Evolutionary conservation across 495 filamentous ascomycete genomes (phyloP), one percentile per base, ranked within the genome.

Genomic region (Penicillium antarcticum): DNA sequence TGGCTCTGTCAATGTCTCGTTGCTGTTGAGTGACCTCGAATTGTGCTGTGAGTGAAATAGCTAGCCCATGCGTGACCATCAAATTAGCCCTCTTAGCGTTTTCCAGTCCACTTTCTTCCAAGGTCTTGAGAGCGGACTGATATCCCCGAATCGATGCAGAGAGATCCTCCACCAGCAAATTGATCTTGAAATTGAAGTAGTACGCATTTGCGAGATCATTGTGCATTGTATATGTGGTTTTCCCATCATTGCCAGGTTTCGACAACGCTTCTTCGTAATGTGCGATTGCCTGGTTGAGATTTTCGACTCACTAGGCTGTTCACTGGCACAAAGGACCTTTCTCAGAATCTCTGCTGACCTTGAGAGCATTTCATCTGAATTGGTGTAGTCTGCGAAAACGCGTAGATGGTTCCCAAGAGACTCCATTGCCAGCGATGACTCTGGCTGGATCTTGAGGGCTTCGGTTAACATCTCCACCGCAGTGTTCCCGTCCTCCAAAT

Each of bases 21-120:
- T 37, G 45, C 33, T 48, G 45, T 23, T 48, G 31, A 19, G 45
- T 48, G 16, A 48, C 33, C 33, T 48, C 45, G 12, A 48, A 48
- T 24, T 48, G 45, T 6, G 45, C 45, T 18, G 33, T 48, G 14
- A 48, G 33, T 14, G 45, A 37, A 18, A 36, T 48, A 6, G 45
- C 45, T n/a, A 48, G 32, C 5, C 45, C 45, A n/a, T 48, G 45
- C 2, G 45, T 31, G 5, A 48, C 18, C 45, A 48, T 48, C 12
- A 48, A n/a, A 10, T 5, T 35, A 2, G 16, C 29, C 11, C 26
- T 36, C 13, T 35, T 12, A n/a, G 45, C 21, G 10, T 8, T n/a
- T n/a, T 34, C 34, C 11, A 7, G 23, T 24, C 18, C 31, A n/a
- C 11, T 38, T 23, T 48, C 12, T 4, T 48, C 6, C 16, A 48